A percentile compares a stretch with the other conserved stretches of the same genome.
phyloP scores from a whole-genome alignment of 2,329 filamentous ascomycete genomes.

The Neopestalotiopsis sp. region DNA sequence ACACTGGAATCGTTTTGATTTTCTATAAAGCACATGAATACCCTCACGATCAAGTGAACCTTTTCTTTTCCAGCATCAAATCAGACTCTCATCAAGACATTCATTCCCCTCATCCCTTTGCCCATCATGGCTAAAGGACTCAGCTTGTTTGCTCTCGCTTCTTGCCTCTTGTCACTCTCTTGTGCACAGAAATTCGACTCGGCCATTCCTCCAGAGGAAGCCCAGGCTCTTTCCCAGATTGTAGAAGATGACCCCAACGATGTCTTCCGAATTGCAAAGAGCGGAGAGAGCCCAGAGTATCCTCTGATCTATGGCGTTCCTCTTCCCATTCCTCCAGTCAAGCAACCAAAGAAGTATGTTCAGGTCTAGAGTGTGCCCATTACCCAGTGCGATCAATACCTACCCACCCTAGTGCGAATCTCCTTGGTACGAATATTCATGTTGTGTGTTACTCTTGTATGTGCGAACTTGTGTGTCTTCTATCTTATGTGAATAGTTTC shows the following conservation, averaged over 20 bases:
- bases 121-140: constrained; percentile 26
- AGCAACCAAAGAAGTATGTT: constrained; percentile 13
- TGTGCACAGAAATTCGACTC: constrained; percentile 25
- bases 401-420: background rate
- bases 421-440: background rate
- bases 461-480: background rate
- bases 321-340: constrained; percentile 7
- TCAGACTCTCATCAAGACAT: constrained; percentile 12
- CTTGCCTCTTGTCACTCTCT: constrained; percentile 24
- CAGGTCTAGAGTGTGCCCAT: background rate
- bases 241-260: constrained; percentile 28
- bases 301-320: constrained; percentile 12
- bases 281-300: constrained; percentile 15
- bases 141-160: constrained; percentile 23
- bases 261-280: constrained; percentile 16
- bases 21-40: background rate
- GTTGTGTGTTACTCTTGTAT: background rate
- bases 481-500: background rate
- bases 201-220: constrained; percentile 29
- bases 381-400: background rate
- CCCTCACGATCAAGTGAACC: background rate
- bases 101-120: constrained; percentile 14
- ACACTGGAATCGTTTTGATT: background rate
- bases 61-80: background rate
- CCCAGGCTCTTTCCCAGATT: constrained; percentile 25